Evolutionary conservation across 352 stramenopile genomes (phyloP).

Genomic region (Phytopythium delawarense): DNA sequence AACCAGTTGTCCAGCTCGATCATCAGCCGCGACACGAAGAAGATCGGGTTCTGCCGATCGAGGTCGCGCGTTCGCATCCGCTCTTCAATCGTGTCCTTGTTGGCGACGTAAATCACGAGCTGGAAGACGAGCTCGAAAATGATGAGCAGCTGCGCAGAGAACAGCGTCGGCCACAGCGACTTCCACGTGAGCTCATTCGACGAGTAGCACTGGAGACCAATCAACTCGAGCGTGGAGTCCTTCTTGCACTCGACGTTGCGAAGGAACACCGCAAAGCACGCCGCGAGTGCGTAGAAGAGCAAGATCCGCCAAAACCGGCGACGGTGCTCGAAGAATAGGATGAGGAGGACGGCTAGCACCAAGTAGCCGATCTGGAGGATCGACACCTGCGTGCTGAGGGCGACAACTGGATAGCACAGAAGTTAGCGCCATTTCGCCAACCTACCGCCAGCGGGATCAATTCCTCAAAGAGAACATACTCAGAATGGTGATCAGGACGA

Average conservation of each 20-base stretch:
- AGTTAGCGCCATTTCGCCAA: background rate
- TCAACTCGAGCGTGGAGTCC: slow-evolving; percentile 38
- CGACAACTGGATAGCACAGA: slow-evolving; percentile 44
- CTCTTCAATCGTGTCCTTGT: slow-evolving; percentile 65
- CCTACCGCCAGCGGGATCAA: background rate
- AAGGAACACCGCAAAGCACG: slow-evolving; percentile 73
- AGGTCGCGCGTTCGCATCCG: slow-evolving; percentile 55
- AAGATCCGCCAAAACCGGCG: slow-evolving; percentile 76
- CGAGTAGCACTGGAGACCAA: slow-evolving; percentile 73
- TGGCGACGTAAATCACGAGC: slow-evolving; percentile 79
- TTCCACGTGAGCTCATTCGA: slow-evolving; percentile 51
- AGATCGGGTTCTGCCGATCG: slow-evolving; percentile 65
- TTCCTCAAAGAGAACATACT: slow-evolving; percentile 25
- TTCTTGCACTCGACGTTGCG: slow-evolving; percentile 72
- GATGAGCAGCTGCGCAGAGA: slow-evolving; percentile 78
- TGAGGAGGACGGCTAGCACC: slow-evolving; percentile 69
- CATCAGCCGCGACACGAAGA: slow-evolving; percentile 64
- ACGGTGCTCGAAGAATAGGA: slow-evolving; percentile 80
- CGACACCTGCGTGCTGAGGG: slow-evolving; percentile 73
- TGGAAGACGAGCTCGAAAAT: slow-evolving; percentile 85
- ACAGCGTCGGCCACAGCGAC: slow-evolving; percentile 75
- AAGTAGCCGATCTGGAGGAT: slow-evolving; percentile 85
- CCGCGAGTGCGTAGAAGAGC: slow-evolving; percentile 60
- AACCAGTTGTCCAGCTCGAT: slow-evolving; percentile 81
- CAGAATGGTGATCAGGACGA: slow-evolving; percentile 81